These are phyloP conservation scores for Metschnikowia hibisci DNA, from an alignment of 805 yeast genomes.

Conservation along the genomic window DNA sequence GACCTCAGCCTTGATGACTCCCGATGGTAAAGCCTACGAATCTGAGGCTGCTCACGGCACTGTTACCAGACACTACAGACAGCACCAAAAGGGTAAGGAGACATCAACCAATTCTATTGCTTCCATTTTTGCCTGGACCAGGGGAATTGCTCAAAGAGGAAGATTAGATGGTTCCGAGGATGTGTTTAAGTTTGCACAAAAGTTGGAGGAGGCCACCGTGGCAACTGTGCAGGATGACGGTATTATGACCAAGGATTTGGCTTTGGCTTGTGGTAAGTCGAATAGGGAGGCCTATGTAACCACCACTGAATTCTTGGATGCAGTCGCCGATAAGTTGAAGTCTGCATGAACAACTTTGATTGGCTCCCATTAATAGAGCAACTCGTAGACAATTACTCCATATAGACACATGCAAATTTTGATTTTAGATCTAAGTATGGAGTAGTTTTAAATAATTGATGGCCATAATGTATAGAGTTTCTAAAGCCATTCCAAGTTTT, in stretches of 20 bases:
- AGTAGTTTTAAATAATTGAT: too few relatives aligned
- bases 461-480: too few relatives aligned
- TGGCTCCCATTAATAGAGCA: too few relatives aligned
- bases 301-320: conserved; percentile 86
- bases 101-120: conserved; percentile 97
- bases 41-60: conserved; percentile 99
- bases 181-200: conserved; percentile 73
- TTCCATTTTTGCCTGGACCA: conserved; percentile 94
- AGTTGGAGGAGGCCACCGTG: conserved; percentile 76
- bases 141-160: conserved; percentile 92
- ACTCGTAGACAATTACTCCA: too few relatives aligned
- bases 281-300: conserved; percentile 79
- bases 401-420: too few relatives aligned
- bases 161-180: conserved; percentile 82
- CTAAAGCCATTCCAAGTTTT: too few relatives aligned
- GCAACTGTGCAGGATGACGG: conserved; percentile 82
- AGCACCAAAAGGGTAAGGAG: conserved; percentile 94
- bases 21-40: conserved; percentile 94
- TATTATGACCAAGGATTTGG: conserved; percentile 95
- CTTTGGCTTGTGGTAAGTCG: conserved; percentile 83
- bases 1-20: conserved; percentile 96
- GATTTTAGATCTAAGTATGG: too few relatives aligned
- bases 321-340: conserved; percentile 66
- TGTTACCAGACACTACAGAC: conserved; percentile 95
- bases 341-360: neutral